phyloP scores from a whole-genome alignment of 164 flowering plant genomes.

The Macadamia integrifolia region DNA sequence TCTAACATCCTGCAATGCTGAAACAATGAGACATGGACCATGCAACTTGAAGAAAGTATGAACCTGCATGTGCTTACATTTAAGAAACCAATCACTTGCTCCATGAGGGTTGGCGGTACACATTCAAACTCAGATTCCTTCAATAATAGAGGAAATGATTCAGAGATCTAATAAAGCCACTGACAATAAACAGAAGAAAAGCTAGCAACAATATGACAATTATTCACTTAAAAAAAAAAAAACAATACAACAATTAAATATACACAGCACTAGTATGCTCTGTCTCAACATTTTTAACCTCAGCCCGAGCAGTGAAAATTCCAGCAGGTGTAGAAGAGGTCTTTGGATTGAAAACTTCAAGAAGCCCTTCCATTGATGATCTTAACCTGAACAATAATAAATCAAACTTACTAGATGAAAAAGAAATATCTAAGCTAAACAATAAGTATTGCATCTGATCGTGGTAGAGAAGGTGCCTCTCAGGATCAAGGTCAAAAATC shows the following conservation, averaged over 20 bases:
- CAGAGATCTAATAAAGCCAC: slow-evolving; percentile 5
- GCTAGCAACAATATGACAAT: not conserved
- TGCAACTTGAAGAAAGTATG: not conserved
- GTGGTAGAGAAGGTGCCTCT: too few species aligned
- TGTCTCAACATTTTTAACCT: slow-evolving; percentile 36
- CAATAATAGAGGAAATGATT: slow-evolving; percentile 11
- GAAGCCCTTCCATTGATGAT: slow-evolving; percentile 76
- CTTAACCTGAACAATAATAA: slow-evolving; percentile 50
- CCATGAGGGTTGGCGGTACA: slow-evolving; percentile 83
- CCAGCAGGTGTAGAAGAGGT: slow-evolving; percentile 65
- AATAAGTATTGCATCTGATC: not conserved
- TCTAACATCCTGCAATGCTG: slow-evolving; percentile 60
- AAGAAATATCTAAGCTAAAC: not conserved
- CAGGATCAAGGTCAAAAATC: too few species aligned
- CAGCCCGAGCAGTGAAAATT: slow-evolving; percentile 59
- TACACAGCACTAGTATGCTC: not conserved
- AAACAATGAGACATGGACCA: slow-evolving; percentile 14
- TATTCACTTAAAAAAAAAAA: not conserved
- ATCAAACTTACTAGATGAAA: not conserved
- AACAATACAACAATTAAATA: not conserved
- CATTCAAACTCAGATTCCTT: slow-evolving; percentile 90
- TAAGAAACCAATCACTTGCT: slow-evolving; percentile 66
- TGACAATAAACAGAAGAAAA: not conserved
- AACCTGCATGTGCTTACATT: slow-evolving; percentile 52
- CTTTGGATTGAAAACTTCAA: slow-evolving; percentile 71